Evolutionary conservation across 129 eudicot species (phyloP).

Genomic region (Kitagawia praeruptora): DNA sequence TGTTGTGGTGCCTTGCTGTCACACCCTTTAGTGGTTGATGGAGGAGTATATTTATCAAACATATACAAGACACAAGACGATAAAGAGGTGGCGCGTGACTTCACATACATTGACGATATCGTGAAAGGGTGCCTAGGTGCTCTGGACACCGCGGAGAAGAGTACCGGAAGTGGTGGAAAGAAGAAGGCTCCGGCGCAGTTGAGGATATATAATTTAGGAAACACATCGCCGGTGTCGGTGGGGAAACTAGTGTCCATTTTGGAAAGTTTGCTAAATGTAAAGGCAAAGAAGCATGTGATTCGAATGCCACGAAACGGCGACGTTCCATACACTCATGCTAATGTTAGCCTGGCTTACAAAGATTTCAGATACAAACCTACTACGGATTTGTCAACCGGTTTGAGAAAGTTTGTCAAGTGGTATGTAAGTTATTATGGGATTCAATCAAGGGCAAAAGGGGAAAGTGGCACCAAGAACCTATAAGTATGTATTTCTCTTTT

Average conservation of each 20-base stretch:
- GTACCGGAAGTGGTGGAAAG: slow-evolving; percentile 72
- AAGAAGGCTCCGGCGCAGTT: slow-evolving; percentile 52
- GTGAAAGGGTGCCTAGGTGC: slow-evolving; percentile 78
- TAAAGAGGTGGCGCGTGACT: slow-evolving; percentile 79
- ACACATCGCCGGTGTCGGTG: slow-evolving; percentile 74
- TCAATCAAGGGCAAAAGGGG: slow-evolving; percentile 43
- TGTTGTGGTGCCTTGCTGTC: too few species aligned
- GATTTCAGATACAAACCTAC: slow-evolving; percentile 77
- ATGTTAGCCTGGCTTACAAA: slow-evolving; percentile 49
- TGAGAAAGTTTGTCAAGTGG: slow-evolving; percentile 71
- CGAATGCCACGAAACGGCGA: slow-evolving; percentile 81
- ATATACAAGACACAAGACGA: slow-evolving; percentile 47
- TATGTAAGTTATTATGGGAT: slow-evolving; percentile 62
- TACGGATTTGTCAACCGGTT: slow-evolving; percentile 59
- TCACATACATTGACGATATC: slow-evolving; percentile 67
- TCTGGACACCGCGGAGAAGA: slow-evolving; percentile 68
- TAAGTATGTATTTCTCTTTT: background rate
- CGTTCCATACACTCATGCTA: slow-evolving; percentile 77
- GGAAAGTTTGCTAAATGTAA: slow-evolving; percentile 38
- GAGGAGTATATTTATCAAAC: too few species aligned
- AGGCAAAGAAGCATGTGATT: slow-evolving; percentile 60
- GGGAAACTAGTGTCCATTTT: slow-evolving; percentile 45
- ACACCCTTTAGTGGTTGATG: too few species aligned
- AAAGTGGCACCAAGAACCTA: slow-evolving; percentile 9
- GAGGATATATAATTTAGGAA: slow-evolving; percentile 60